Conservation (phyloP, 441 rosid genomes). For the Brassica balearica region DNA sequence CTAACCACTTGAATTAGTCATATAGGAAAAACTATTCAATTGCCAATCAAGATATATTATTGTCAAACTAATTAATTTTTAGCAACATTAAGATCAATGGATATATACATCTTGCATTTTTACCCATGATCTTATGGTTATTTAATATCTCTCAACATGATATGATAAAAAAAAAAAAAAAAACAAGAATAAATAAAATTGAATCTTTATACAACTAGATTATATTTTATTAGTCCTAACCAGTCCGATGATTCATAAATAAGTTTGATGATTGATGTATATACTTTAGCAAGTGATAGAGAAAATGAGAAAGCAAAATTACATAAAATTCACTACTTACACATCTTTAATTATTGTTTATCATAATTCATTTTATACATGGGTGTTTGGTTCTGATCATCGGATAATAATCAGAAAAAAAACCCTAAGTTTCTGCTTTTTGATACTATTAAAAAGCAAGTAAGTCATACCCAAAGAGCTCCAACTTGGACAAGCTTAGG, state of each 20-base stretch:
- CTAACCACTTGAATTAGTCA: not conserved
- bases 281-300: constrained; percentile 15
- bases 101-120: not conserved
- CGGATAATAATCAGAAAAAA: constrained; percentile 32
- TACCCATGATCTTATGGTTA: not conserved
- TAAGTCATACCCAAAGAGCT: constrained; percentile 72
- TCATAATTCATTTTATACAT: constrained; percentile 40
- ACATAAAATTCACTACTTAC: constrained; percentile 29
- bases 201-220: constrained; percentile 11
- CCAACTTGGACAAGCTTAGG: constrained; percentile 91
- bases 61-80: not conserved
- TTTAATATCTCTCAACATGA: not conserved
- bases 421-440: constrained; percentile 20
- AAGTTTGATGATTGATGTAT: constrained; percentile 20
- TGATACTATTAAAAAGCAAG: constrained; percentile 18
- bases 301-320: constrained; percentile 27
- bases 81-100: not conserved
- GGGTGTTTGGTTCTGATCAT: constrained; percentile 32
- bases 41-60: not conserved
- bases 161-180: not conserved
- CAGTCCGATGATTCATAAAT: constrained; percentile 11
- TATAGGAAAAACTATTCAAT: not conserved
- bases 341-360: constrained; percentile 25
- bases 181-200: not conserved
- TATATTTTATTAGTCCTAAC: constrained; percentile 25